Percentiles rank a stretch among this genome's conserved stretches.
Conservation (phyloP, 257 asterid species). For the Paraleonurus japonicus region DNA sequence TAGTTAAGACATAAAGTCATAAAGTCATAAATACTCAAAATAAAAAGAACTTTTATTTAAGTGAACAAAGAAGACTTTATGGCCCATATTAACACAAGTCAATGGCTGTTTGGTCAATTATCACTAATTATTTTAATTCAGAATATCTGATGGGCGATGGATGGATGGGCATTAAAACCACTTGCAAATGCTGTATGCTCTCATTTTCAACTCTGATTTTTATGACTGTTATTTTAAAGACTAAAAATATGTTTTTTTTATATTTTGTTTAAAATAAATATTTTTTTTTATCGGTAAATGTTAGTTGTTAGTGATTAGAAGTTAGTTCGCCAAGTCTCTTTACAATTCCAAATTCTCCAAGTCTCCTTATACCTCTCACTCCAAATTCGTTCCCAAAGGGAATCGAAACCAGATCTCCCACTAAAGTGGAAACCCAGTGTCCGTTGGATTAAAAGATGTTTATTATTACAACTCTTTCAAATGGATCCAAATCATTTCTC, state of each 20-base stretch:
- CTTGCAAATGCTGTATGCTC: not conserved
- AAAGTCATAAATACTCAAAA: not conserved
- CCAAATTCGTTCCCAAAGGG: too few species aligned
- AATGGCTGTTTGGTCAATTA: conserved; percentile 19
- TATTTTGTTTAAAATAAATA: too few species aligned
- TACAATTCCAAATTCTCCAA: too few species aligned
- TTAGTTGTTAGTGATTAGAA: too few species aligned
- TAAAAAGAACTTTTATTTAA: not conserved
- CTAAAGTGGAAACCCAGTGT: too few species aligned
- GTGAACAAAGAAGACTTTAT: conserved; percentile 3
- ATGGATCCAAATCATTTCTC: too few species aligned
- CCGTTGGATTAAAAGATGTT: too few species aligned
- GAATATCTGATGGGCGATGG: not conserved
- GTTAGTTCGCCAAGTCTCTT: too few species aligned
- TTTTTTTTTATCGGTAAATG: too few species aligned
- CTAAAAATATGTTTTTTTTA: not conserved
- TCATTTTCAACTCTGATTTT: not conserved
- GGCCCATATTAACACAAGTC: not conserved
- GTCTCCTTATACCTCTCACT: too few species aligned
- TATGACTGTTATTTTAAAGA: not conserved
- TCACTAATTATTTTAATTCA: not conserved
- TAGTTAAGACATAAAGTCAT: not conserved
- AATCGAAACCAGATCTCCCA: too few species aligned
- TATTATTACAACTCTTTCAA: too few species aligned
- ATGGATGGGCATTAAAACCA: not conserved